Base-by-base conservation (phyloP, 805 yeast genomes). In the Nakazawaea anatomiae region DNA sequence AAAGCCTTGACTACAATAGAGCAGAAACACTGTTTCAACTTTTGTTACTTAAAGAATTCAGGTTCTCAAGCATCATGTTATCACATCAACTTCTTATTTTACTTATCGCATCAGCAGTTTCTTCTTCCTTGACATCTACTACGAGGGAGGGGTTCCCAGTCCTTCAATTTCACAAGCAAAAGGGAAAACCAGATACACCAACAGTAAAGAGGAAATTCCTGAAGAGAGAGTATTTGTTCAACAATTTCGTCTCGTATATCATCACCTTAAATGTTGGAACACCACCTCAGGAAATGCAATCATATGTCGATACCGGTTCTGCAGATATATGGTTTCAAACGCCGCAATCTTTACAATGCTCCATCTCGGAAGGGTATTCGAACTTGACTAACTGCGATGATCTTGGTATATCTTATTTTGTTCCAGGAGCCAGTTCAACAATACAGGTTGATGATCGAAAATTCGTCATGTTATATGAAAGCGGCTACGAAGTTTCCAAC, bases 281-380 rank as follows among this genome's bases (percentile, higher is more conserved):
- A 10, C 63, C 63, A 36, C 56, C 55, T 10, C 57, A 58, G 38
- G 55, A 53, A 11, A 47, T 63, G 6, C 49, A 51, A 10, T 59
- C 62, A 14, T 59, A 63, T 35, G 52, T 68, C 43, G 67, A 64
- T 51, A 66, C 71, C 2, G 66, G 61, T 1, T 62, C 65, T 10
- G 55, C 65, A 4, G 62, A 62, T 39, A 53, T 66, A 2, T 67
- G 70, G 70, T 61, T 67, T 30, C 54, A 54, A 36, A 52, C 55
- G 29, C 44, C 58, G 6, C 35, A 14, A 6, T 47, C 52, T 14
- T 40, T 53, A 25, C 52, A 47, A 35, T 44, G 55, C 7, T 52
- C 55, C 38, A 39, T 47, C 6, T 35, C 53, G 6, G 4, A 44
- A 11, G 39, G 53, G 2, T 57, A 62, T 4, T 41, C 50, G 28